Evolutionary conservation across 2,329 filamentous ascomycete species (phyloP).

Genomic region (Colletotrichum tamarilloi): DNA sequence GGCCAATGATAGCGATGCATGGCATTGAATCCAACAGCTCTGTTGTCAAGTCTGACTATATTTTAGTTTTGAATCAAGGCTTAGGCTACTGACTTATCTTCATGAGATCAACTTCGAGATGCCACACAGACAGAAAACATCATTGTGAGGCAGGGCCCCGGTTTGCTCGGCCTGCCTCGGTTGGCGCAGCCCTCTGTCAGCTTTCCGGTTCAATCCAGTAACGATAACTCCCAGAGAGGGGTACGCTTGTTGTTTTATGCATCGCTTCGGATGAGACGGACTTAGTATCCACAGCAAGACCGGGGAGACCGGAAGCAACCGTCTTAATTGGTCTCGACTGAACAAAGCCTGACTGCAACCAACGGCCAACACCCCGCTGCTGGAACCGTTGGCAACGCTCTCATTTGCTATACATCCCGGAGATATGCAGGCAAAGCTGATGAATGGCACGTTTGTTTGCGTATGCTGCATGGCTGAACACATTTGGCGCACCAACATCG

Average conservation of each 20-base stretch:
- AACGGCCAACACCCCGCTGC: background rate
- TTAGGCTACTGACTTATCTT: too few species aligned
- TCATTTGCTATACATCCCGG: background rate
- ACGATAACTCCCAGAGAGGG: too few species aligned
- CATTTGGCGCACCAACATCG: background rate
- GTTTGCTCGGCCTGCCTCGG: background rate
- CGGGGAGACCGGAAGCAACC: background rate
- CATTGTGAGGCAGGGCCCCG: background rate
- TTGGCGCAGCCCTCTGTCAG: background rate
- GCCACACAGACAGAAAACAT: background rate
- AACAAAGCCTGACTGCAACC: background rate
- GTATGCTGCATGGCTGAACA: background rate
- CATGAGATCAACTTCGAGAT: background rate
- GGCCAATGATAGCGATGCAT: too few species aligned
- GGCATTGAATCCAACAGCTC: too few species aligned
- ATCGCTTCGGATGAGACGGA: background rate
- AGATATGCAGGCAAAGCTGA: background rate
- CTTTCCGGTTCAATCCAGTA: background rate
- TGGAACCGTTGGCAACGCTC: background rate
- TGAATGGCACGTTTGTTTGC: background rate
- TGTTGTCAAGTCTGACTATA: too few species aligned
- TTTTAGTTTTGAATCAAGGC: too few species aligned
- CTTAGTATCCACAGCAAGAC: background rate
- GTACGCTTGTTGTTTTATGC: background rate
- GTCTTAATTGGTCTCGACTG: background rate